phyloP scores from a whole-genome alignment of 2,329 filamentous ascomycete genomes.

The Fusarium subtropicale region DNA sequence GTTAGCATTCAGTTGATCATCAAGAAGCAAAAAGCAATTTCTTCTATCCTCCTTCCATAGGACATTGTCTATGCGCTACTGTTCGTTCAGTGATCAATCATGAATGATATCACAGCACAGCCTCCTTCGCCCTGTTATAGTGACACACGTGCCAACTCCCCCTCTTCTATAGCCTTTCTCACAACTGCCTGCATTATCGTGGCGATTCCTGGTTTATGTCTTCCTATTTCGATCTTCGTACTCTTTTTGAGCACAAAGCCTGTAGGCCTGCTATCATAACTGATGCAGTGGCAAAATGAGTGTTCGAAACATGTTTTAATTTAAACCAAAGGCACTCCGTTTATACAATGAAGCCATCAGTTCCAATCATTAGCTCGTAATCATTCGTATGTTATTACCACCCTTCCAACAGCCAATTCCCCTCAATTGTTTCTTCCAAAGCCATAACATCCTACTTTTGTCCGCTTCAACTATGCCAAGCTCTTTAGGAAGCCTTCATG shows the following conservation, averaged over 20 bases:
- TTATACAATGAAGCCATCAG: neutral
- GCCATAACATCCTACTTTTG: neutral
- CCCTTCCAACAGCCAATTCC: neutral
- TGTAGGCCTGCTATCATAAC: neutral
- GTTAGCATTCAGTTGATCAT: neutral
- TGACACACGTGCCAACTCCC: conserved; percentile 14
- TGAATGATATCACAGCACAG: conserved; percentile 12
- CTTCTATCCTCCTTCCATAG: neutral
- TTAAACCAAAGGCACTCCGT: conserved; percentile 8
- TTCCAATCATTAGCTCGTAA: conserved; percentile 33
- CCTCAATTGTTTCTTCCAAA: neutral
- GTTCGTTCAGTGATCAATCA: neutral
- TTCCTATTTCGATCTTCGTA: conserved; percentile 10
- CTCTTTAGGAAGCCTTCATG: conserved; percentile 33
- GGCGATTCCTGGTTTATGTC: conserved; percentile 10
- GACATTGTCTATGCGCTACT: neutral
- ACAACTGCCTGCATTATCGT: conserved; percentile 22
- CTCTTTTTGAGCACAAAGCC: neutral
- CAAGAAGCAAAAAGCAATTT: neutral
- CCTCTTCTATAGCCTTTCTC: neutral
- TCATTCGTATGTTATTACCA: conserved; percentile 15
- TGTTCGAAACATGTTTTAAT: conserved; percentile 10
- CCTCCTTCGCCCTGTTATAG: conserved; percentile 33
- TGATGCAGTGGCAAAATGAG: neutral
- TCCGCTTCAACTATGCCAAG: neutral